Evolutionary conservation across 441 rosid species (phyloP).

Genomic region (Euphorbia celastroides): DNA sequence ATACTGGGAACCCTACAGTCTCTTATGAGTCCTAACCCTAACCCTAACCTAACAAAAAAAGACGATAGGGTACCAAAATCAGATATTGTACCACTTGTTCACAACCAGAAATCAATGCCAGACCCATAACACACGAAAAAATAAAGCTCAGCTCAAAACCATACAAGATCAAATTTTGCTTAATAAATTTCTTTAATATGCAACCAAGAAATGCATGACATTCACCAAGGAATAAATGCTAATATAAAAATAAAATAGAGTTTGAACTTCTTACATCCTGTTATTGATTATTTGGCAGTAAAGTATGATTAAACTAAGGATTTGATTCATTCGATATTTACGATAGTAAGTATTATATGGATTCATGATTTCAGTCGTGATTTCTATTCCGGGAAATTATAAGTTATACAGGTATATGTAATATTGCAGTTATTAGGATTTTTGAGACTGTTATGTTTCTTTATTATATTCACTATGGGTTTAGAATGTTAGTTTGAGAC

Average conservation of each 20-base stretch:
- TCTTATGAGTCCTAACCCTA: not conserved
- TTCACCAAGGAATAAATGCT: not conserved
- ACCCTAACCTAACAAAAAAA: not conserved
- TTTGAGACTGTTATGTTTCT: not conserved
- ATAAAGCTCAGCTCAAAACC: not conserved
- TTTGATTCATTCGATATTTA: not conserved
- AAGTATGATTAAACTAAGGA: not conserved
- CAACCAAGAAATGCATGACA: not conserved
- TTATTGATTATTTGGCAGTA: not conserved
- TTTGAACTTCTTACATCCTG: not conserved
- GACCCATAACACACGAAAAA: not conserved
- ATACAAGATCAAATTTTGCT: not conserved
- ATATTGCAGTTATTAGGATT: not conserved
- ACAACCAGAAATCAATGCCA: not conserved
- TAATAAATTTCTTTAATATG: not conserved
- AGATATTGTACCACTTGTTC: not conserved
- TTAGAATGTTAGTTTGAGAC: not conserved
- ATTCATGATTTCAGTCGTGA: not conserved
- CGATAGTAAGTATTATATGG: not conserved
- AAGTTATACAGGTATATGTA: not conserved
- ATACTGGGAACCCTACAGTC: not conserved
- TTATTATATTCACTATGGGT: constrained; percentile 1
- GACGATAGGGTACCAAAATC: not conserved
- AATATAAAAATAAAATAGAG: not conserved
- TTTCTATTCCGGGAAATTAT: not conserved